Conservation (phyloP, 1,139 yeast species). For the Pneumocystis carinii region DNA sequence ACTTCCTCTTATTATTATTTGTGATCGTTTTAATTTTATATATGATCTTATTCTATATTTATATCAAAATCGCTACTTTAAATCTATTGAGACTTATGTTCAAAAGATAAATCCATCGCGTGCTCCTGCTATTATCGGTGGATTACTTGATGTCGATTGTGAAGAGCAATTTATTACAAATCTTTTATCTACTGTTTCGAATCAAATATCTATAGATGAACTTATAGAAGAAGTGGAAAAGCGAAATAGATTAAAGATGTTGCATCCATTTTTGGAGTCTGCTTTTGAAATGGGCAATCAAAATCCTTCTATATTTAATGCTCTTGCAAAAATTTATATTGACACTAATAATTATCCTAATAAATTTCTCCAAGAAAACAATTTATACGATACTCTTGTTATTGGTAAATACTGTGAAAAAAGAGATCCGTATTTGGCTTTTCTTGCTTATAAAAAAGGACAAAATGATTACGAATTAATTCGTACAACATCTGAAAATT, state of each 20-base stretch:
- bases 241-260: conserved; percentile 80
- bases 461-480: conserved; percentile 77
- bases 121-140: conserved; percentile 95
- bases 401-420: conserved; percentile 98
- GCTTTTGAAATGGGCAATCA: conserved; percentile 75
- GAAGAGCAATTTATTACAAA: conserved; percentile 78
- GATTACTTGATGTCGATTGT: conserved; percentile 89
- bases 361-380: conserved; percentile 83
- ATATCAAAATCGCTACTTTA: conserved; percentile 88
- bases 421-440: conserved; percentile 96
- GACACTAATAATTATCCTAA: conserved; percentile 97
- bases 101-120: conserved; percentile 92
- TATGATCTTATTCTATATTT: conserved; percentile 86
- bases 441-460: conserved; percentile 93
- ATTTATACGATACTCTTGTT: conserved; percentile 72
- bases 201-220: conserved; percentile 84
- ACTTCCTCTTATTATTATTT: conserved; percentile 87
- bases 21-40: conserved; percentile 81
- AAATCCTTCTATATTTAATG: conserved; percentile 84
- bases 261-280: conserved; percentile 85
- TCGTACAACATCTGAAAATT: conserved; percentile 84
- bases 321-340: conserved; percentile 92
- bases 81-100: conserved; percentile 91
- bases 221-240: conserved; percentile 90
- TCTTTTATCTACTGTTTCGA: conserved; percentile 70